These are phyloP conservation scores for Boletus reticuloceps DNA, from an alignment of 768 basidiomycete genomes.

Conservation along the genomic window DNA sequence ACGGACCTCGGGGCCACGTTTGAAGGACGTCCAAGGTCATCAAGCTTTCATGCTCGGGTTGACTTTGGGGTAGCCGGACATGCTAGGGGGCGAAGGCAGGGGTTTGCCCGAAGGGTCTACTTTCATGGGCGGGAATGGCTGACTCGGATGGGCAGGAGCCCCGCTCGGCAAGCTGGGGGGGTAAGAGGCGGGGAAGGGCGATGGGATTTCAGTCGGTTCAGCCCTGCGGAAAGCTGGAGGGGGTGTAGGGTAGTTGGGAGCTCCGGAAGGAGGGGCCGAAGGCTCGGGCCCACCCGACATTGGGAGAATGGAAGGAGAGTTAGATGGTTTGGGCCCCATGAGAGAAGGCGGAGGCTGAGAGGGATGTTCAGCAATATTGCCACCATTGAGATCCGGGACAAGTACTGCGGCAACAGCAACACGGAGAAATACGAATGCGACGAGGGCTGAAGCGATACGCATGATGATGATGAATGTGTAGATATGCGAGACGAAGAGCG, in stretches of 20 bases:
- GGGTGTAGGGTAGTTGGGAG: neutral
- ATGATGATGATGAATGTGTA: conserved; percentile 1
- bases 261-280: neutral
- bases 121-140: neutral
- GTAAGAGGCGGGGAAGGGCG: neutral
- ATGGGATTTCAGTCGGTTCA: neutral
- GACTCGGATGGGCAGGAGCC: no score
- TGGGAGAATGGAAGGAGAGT: neutral
- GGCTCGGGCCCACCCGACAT: neutral
- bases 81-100: no score
- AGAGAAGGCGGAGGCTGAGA: neutral
- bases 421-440: conserved; percentile 3
- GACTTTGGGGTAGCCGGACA: no score
- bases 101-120: no score
- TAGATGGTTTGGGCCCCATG: neutral
- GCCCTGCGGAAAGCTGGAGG: neutral
- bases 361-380: no score
- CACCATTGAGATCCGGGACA: neutral
- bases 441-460: conserved; percentile 3
- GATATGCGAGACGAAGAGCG: neutral
- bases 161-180: neutral
- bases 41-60: neutral
- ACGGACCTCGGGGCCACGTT: no score
- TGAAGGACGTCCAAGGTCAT: neutral
- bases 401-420: conserved; percentile 1